phyloP scores from a whole-genome alignment of 2,329 filamentous ascomycete genomes.

The Aspergillus felis region DNA sequence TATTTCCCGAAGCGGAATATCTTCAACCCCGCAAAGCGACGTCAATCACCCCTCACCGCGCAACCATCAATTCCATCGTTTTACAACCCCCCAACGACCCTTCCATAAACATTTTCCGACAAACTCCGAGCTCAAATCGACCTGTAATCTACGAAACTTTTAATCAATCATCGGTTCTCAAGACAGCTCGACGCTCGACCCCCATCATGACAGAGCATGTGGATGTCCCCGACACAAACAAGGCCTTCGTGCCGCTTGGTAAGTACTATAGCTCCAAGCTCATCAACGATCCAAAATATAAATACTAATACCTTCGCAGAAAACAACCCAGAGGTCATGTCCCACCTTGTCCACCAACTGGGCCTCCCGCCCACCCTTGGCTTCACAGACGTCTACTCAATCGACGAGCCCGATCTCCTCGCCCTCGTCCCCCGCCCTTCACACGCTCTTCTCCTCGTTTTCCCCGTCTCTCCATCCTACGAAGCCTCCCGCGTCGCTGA shows the following conservation, averaged over 20 bases:
- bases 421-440: slow-evolving; percentile 84
- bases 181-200: neutral
- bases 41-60: slow-evolving; percentile 4
- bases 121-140: neutral
- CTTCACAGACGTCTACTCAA: slow-evolving; percentile 88
- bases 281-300: slow-evolving; percentile 1
- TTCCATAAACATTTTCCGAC: neutral
- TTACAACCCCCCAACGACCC: neutral
- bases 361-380: slow-evolving; percentile 73
- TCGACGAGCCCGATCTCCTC: slow-evolving; percentile 80
- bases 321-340: slow-evolving; percentile 87
- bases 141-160: neutral
- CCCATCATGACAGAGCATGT: slow-evolving; percentile 29
- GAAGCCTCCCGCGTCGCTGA: slow-evolving; percentile 71
- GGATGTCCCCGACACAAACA: slow-evolving; percentile 38
- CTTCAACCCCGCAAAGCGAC: slow-evolving; percentile 10
- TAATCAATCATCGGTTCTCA: neutral
- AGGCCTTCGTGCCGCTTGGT: slow-evolving; percentile 49
- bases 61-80: slow-evolving; percentile 1
- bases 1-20: neutral
- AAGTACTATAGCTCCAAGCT: slow-evolving; percentile 7
- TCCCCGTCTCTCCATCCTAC: slow-evolving; percentile 77
- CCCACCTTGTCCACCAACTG: slow-evolving; percentile 72
- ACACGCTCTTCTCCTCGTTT: slow-evolving; percentile 84
- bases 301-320: slow-evolving; percentile 38